Conservation (phyloP, 129 eudicot genomes). For the Calendula officinalis region DNA sequence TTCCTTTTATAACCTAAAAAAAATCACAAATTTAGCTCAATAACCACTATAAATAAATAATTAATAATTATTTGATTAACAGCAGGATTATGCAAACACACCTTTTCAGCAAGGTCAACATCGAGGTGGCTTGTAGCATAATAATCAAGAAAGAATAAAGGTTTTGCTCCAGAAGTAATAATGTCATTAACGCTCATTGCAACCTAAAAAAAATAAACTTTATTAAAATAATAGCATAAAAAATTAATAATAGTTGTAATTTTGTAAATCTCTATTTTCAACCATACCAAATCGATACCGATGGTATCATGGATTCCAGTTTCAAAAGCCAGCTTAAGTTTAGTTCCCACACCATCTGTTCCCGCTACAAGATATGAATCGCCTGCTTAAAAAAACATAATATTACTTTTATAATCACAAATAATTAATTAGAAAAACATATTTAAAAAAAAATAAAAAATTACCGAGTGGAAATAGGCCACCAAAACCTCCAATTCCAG, state of each 20-base stretch:
- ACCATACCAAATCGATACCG: constrained; percentile 92
- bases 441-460: neutral
- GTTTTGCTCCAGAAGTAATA: constrained; percentile 95
- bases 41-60: neutral
- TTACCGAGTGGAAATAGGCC: constrained; percentile 85
- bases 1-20: constrained; percentile 83
- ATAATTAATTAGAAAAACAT: neutral
- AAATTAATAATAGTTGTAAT: neutral
- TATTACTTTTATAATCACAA: neutral
- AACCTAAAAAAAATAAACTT: constrained; percentile 42
- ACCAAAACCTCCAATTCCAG: constrained; percentile 97
- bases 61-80: neutral
- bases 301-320: constrained; percentile 86
- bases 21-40: neutral
- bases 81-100: neutral
- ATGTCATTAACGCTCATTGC: constrained; percentile 99
- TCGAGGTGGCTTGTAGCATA: constrained; percentile 92
- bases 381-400: constrained; percentile 39
- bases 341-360: constrained; percentile 98
- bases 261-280: neutral
- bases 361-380: constrained; percentile 98
- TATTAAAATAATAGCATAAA: neutral
- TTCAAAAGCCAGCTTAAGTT: constrained; percentile 93
- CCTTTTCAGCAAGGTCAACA: constrained; percentile 97
- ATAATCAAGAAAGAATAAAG: constrained; percentile 94